Percentiles rank a stretch among this genome's conserved stretches.
These are phyloP conservation scores for Sophora flavescens DNA, from an alignment of 306 rosid genomes.

Conservation along the genomic window DNA sequence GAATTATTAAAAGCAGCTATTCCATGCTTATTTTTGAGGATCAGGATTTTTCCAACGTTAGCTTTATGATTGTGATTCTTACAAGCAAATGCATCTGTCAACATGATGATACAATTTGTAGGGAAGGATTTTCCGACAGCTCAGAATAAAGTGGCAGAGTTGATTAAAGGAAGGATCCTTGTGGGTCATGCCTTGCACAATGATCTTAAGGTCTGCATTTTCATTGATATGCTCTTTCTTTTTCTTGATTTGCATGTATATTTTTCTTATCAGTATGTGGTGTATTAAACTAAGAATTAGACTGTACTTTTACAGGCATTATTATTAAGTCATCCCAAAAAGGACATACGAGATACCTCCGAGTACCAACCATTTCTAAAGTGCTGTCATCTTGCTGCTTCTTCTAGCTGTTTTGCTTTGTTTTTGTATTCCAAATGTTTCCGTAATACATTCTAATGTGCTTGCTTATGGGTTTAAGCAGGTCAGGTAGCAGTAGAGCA, in stretches of 20 bases:
- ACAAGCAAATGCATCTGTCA: slow-evolving; percentile 27
- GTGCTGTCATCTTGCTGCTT: slow-evolving; percentile 48
- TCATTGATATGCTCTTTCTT: slow-evolving; percentile 15
- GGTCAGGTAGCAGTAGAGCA: slow-evolving; percentile 68
- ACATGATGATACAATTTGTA: slow-evolving; percentile 48
- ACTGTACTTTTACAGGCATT: slow-evolving; percentile 66
- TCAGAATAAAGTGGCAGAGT: slow-evolving; percentile 88
- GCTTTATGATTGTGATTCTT: slow-evolving; percentile 25
- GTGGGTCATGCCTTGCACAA: slow-evolving; percentile 95
- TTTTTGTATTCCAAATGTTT: slow-evolving; percentile 10
- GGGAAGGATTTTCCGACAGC: slow-evolving; percentile 77
- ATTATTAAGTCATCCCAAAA: slow-evolving; percentile 89
- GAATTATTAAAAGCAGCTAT: slow-evolving; percentile 31
- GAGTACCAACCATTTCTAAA: slow-evolving; percentile 78
- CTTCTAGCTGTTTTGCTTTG: slow-evolving; percentile 2
- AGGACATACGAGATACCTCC: slow-evolving; percentile 79
- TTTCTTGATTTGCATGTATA: slow-evolving; percentile 6
- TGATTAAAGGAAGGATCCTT: slow-evolving; percentile 80
- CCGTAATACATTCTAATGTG: slow-evolving; percentile 31
- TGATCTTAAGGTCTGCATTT: slow-evolving; percentile 81
- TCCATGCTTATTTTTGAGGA: slow-evolving; percentile 14
- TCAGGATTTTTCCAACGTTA: slow-evolving; percentile 10
- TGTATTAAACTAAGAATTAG: slow-evolving; percentile 15
- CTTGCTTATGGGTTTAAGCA: slow-evolving; percentile 51
- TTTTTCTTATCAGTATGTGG: slow-evolving; percentile 27